These are phyloP conservation scores for Neocucurbitaria cava DNA, from an alignment of 2,329 filamentous ascomycete genomes.

Conservation along the genomic window DNA sequence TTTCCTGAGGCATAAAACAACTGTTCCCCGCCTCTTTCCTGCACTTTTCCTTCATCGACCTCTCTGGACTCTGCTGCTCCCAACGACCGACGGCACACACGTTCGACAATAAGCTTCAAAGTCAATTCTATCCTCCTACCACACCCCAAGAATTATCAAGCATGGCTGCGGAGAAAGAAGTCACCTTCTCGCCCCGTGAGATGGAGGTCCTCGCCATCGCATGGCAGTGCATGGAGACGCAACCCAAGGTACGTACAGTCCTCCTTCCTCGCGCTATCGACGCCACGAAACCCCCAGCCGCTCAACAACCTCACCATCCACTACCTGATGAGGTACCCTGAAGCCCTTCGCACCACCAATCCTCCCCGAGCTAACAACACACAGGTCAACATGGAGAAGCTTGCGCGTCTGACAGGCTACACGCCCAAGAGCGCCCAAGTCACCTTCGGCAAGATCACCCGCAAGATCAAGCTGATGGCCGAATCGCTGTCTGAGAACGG, in stretches of 20 bases:
- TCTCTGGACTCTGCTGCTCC: neutral
- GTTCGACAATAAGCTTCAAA: neutral
- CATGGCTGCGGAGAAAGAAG: conserved; percentile 16
- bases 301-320: neutral
- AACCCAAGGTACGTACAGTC: conserved; percentile 39
- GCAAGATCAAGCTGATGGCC: conserved; percentile 35
- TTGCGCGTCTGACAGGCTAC: conserved; percentile 34
- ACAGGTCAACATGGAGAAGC: conserved; percentile 27
- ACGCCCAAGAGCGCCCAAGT: conserved; percentile 32
- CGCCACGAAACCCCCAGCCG: too few species aligned
- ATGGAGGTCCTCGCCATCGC: conserved; percentile 40
- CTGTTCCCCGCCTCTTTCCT: neutral
- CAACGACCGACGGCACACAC: neutral
- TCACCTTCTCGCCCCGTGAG: conserved; percentile 32
- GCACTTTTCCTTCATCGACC: conserved; percentile 1
- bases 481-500: conserved; percentile 1
- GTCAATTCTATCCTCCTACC: conserved; percentile 1
- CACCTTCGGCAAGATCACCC: conserved; percentile 42
- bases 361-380: conserved; percentile 2
- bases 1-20: conserved; percentile 2
- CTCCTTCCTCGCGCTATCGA: neutral
- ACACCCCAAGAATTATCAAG: conserved; percentile 1
- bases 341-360: neutral
- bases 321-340: neutral
- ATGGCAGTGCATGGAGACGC: conserved; percentile 44